phyloP scores from a whole-genome alignment of 2,329 filamentous ascomycete species.

The Sporothrix phasma region DNA sequence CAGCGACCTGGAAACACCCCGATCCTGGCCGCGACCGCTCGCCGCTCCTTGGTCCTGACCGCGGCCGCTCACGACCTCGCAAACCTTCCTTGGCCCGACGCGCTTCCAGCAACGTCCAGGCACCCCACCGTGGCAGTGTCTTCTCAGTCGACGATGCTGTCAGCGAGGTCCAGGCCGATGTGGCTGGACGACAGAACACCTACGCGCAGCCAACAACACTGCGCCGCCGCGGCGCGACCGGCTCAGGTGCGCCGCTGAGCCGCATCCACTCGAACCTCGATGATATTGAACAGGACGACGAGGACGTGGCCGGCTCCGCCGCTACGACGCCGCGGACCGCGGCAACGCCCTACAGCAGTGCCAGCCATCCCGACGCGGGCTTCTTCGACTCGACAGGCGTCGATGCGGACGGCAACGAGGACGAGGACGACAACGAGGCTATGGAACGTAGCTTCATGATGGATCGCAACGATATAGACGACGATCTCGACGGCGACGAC shows the following conservation, averaged over 20 bases:
- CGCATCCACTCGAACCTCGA: constrained; percentile 25
- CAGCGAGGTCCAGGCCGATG: constrained; percentile 66
- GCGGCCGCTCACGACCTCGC: constrained; percentile 45
- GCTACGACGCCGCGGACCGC: background rate
- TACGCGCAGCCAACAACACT: constrained; percentile 18
- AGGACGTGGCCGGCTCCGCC: constrained; percentile 14
- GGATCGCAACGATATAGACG: constrained; percentile 21
- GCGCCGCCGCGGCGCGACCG: constrained; percentile 6
- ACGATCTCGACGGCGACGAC: constrained; percentile 29
- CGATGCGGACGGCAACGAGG: background rate
- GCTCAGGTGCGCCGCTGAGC: constrained; percentile 15
- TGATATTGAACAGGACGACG: constrained; percentile 21
- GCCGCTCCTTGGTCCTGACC: constrained; percentile 37
- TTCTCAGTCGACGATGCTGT: constrained; percentile 89
- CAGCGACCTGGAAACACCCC: constrained; percentile 27
- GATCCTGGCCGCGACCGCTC: constrained; percentile 29
- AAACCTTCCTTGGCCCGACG: constrained; percentile 68
- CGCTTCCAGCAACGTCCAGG: constrained; percentile 58
- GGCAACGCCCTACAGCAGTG: background rate
- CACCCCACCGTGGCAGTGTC: constrained; percentile 70
- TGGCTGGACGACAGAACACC: constrained; percentile 37
- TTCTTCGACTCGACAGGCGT: background rate
- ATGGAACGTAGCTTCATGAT: constrained; percentile 9
- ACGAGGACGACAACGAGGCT: constrained; percentile 10
- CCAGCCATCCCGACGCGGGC: background rate